Conservation (phyloP, 305 asterid species). For the Salvia sclarea region DNA sequence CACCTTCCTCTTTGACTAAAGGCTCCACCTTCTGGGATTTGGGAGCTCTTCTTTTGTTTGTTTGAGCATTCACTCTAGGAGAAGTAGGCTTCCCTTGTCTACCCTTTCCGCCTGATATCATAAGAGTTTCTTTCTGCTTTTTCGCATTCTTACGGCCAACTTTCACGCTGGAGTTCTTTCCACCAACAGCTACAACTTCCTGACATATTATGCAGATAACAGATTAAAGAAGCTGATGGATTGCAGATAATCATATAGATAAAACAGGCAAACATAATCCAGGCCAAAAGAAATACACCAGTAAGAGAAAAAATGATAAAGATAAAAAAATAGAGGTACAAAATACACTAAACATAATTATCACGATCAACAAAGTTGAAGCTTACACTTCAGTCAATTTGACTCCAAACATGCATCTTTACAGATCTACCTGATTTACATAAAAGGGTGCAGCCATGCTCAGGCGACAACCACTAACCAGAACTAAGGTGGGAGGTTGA, state of each 20-base stretch:
- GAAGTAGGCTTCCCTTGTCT: conserved; percentile 63
- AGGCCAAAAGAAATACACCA: neutral
- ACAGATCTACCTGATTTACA: neutral
- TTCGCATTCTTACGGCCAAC: conserved; percentile 75
- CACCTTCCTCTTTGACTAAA: conserved; percentile 98
- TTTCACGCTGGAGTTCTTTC: conserved; percentile 59
- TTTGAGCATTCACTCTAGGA: conserved; percentile 47
- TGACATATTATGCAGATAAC: conserved; percentile 39
- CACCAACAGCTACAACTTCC: conserved; percentile 89
- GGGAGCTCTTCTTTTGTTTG: conserved; percentile 50
- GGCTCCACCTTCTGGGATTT: conserved; percentile 75
- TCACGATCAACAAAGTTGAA: conserved; percentile 11
- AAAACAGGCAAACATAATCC: conserved; percentile 23
- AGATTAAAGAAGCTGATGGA: conserved; percentile 24
- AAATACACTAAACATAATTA: neutral
- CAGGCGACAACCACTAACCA: conserved; percentile 8
- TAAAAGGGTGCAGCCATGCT: neutral
- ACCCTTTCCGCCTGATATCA: conserved; percentile 51
- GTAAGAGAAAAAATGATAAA: neutral
- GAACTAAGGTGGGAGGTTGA: conserved; percentile 4
- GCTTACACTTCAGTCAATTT: conserved; percentile 1
- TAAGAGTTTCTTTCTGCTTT: conserved; percentile 62
- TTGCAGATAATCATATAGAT: conserved; percentile 1
- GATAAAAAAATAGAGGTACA: neutral
- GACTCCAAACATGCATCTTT: conserved; percentile 8